Evolutionary conservation across 768 basidiomycete genomes (phyloP).

Genomic region (Cystobasidium tubakii): DNA sequence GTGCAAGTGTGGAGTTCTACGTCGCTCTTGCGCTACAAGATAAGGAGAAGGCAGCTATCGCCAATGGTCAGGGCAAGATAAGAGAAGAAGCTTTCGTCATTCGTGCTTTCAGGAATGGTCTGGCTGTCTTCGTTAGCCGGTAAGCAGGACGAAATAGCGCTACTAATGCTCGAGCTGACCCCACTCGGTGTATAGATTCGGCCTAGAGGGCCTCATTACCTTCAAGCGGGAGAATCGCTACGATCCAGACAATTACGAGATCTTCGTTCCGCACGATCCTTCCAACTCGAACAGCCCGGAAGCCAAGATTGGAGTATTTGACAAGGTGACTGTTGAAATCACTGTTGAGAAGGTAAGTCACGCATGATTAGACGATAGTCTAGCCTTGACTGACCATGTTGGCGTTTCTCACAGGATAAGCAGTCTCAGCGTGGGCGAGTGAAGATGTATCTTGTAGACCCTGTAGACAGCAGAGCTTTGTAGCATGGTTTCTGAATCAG

Average conservation of each 20-base stretch:
- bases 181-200: slow-evolving; percentile 57
- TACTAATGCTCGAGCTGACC: not conserved
- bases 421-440: slow-evolving; percentile 31
- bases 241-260: slow-evolving; percentile 82
- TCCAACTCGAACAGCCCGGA: slow-evolving; percentile 47
- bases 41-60: slow-evolving; percentile 46
- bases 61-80: slow-evolving; percentile 52
- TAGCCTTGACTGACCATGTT: not conserved
- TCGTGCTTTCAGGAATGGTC: slow-evolving; percentile 83
- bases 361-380: not conserved
- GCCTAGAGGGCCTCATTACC: slow-evolving; percentile 86
- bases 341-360: slow-evolving; percentile 73
- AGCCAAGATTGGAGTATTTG: slow-evolving; percentile 76
- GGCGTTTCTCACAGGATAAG: not conserved
- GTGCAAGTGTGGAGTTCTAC: slow-evolving; percentile 96
- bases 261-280: slow-evolving; percentile 59
- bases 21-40: slow-evolving; percentile 73
- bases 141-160: slow-evolving; percentile 52
- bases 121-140: slow-evolving; percentile 94
- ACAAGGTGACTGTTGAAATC: slow-evolving; percentile 84
- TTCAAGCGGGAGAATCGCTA: slow-evolving; percentile 86
- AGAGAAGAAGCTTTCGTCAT: slow-evolving; percentile 87
- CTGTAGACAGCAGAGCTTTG: slow-evolving; percentile 20
- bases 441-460: slow-evolving; percentile 33
- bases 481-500: not conserved